Percentiles rank a stretch among this genome's conserved stretches.
Conservation (phyloP, 2,329 filamentous ascomycete species). For the Aureobasidium namibiae region DNA sequence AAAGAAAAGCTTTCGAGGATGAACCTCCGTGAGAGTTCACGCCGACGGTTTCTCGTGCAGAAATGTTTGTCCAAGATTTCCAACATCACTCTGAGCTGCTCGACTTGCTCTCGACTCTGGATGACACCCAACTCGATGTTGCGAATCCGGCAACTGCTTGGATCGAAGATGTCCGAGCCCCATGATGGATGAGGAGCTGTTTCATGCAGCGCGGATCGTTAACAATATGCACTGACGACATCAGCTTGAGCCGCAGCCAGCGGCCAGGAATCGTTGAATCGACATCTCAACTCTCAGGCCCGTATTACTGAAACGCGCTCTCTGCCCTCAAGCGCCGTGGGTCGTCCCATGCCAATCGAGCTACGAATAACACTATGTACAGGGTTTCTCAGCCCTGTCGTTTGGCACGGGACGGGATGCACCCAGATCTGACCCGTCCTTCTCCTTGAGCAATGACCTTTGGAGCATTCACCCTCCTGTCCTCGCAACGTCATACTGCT, state of each 20-base stretch:
- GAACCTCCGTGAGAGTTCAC: neutral
- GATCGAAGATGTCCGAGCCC: neutral
- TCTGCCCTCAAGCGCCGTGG: neutral
- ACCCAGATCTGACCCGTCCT: neutral
- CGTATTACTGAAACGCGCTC: neutral
- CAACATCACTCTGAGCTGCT: neutral
- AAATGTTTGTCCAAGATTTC: neutral
- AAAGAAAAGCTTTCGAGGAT: neutral
- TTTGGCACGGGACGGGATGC: neutral
- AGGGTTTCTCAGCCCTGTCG: neutral
- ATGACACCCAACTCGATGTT: too few relatives aligned
- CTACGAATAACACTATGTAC: neutral
- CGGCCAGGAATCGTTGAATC: neutral
- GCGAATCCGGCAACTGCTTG: neutral
- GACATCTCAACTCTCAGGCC: neutral
- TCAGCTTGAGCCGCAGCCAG: neutral
- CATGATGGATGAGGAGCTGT: neutral
- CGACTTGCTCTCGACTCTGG: neutral
- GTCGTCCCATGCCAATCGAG: neutral
- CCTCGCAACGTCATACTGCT: conserved; percentile 3
- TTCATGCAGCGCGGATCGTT: conserved; percentile 1
- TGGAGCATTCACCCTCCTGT: neutral
- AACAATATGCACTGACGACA: neutral
- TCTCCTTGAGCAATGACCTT: neutral
- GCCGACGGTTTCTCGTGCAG: neutral